Conservation (phyloP, 148 eudicot species). For the Rheum nobile region DNA sequence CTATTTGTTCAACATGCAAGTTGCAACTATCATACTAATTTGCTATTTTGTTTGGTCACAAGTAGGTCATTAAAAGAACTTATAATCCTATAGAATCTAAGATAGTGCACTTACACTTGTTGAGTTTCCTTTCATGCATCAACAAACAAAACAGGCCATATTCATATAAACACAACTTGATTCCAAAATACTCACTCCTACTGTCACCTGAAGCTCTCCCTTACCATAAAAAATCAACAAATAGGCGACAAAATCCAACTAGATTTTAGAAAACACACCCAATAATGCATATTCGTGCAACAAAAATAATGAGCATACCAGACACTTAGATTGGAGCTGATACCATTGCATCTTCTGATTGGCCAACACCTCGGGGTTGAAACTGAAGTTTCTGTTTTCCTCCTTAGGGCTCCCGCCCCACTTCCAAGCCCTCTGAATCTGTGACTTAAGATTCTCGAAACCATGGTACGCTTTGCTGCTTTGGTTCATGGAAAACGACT, state of each 20-base stretch:
- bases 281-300: neutral
- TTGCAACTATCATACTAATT: neutral
- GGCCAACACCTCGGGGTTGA: conserved; percentile 82
- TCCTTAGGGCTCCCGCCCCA: conserved; percentile 56
- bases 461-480: neutral
- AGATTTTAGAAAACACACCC: neutral
- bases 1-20: neutral
- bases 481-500: neutral
- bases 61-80: neutral
- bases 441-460: conserved; percentile 43
- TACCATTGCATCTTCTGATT: conserved; percentile 99
- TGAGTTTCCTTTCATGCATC: neutral
- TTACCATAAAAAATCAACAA: neutral
- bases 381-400: conserved; percentile 30
- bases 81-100: neutral
- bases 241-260: neutral
- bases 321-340: conserved; percentile 49
- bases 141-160: neutral
- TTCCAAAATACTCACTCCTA: neutral
- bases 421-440: conserved; percentile 61
- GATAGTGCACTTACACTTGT: neutral
- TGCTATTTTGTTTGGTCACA: neutral
- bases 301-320: conserved; percentile 33
- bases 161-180: neutral
- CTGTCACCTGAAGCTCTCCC: neutral